These are phyloP conservation scores for Penicillium turbatum DNA, from an alignment of 495 filamentous ascomycete species.

Conservation along the genomic window DNA sequence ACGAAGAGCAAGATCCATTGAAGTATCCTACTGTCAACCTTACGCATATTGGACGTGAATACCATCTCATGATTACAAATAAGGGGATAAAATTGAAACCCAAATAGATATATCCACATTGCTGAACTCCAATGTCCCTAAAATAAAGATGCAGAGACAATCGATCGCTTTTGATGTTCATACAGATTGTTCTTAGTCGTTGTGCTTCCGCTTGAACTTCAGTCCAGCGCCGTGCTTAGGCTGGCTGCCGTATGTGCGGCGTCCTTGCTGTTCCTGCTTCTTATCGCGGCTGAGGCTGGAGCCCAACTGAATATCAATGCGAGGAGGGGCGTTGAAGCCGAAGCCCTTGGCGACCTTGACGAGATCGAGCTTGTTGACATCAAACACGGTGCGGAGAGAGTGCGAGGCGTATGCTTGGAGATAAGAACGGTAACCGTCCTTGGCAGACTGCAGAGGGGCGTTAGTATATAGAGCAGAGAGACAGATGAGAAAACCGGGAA, in stretches of 20 bases:
- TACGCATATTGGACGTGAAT: neutral
- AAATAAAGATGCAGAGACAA: slow-evolving; percentile 26
- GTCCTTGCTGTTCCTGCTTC: slow-evolving; percentile 63
- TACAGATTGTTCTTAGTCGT: slow-evolving; percentile 24
- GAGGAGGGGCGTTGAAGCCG: slow-evolving; percentile 82
- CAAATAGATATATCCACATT: slow-evolving; percentile 32
- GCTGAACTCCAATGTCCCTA: slow-evolving; percentile 24
- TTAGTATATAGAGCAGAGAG: slow-evolving; percentile 11
- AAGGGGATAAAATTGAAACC: slow-evolving; percentile 14
- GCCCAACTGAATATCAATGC: slow-evolving; percentile 84
- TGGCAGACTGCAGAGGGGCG: slow-evolving; percentile 47
- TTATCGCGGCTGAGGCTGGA: slow-evolving; percentile 86
- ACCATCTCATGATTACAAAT: neutral
- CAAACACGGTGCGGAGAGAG: slow-evolving; percentile 82
- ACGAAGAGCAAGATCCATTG: neutral
- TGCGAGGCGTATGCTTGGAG: slow-evolving; percentile 93
- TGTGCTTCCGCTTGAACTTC: slow-evolving; percentile 46
- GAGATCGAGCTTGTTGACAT: slow-evolving; percentile 89
- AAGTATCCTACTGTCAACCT: neutral
- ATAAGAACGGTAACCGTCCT: slow-evolving; percentile 75
- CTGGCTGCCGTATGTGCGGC: slow-evolving; percentile 79
- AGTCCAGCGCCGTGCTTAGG: slow-evolving; percentile 42
- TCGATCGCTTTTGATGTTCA: slow-evolving; percentile 23
- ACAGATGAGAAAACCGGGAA: neutral
- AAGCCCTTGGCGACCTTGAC: slow-evolving; percentile 92